Evolutionary conservation across 2,329 filamentous ascomycete species (phyloP).

Genomic region (Aquanectria penicillioides): DNA sequence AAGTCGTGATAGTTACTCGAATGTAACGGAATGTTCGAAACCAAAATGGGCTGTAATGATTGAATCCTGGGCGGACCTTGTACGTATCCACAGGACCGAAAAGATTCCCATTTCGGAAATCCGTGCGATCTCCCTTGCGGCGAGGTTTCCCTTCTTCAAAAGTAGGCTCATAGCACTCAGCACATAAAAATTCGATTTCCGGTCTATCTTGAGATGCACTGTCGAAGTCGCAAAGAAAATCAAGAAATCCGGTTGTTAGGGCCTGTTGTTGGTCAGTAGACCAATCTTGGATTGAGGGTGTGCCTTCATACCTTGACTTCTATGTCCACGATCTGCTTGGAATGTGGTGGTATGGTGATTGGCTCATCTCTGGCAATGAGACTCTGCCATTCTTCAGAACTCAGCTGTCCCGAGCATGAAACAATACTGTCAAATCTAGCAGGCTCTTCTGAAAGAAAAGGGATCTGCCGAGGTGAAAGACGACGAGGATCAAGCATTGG

Average conservation of each 20-base stretch:
- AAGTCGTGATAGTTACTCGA: slow-evolving; percentile 1
- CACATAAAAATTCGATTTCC: neutral
- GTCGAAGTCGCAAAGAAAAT: slow-evolving; percentile 3
- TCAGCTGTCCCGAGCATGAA: neutral
- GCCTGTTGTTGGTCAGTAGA: neutral
- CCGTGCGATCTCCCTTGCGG: slow-evolving; percentile 1
- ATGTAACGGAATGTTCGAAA: slow-evolving; percentile 18
- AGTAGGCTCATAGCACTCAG: slow-evolving; percentile 15
- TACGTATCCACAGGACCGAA: slow-evolving; percentile 14
- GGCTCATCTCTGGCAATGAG: neutral
- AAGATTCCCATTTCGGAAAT: slow-evolving; percentile 1
- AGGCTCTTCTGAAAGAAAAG: slow-evolving; percentile 2
- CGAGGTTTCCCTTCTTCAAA: slow-evolving; percentile 11
- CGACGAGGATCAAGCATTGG: slow-evolving; percentile 14
- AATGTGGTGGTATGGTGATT: neutral
- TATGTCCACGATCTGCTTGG: slow-evolving; percentile 7
- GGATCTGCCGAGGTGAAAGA: slow-evolving; percentile 8
- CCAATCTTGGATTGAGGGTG: too few relatives aligned
- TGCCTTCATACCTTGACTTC: slow-evolving; percentile 8
- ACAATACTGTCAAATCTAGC: slow-evolving; percentile 10
- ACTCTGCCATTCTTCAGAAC: too few relatives aligned
- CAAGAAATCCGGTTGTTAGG: slow-evolving; percentile 7
- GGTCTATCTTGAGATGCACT: neutral
- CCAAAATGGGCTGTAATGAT: slow-evolving; percentile 20
- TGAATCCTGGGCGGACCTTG: neutral